A percentile compares a stretch with the other conserved stretches of the same genome.
Evolutionary conservation across 805 yeast genomes (phyloP).

Genomic region (Saturnispora dispora): DNA sequence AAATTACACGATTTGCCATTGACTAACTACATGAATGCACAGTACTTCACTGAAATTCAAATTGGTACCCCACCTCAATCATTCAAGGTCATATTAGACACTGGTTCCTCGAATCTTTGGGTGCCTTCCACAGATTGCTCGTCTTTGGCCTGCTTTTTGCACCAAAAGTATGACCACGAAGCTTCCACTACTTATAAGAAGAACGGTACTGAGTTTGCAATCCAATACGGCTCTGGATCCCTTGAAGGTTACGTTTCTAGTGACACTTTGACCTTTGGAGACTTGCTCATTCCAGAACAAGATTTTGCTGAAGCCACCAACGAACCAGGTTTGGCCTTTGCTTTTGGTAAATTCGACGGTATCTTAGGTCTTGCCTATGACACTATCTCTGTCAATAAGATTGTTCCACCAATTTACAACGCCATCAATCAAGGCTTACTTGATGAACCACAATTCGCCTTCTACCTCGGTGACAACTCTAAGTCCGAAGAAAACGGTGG

Average conservation of each 20-base stretch:
- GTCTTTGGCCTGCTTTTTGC: slow-evolving; percentile 92
- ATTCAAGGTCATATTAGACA: slow-evolving; percentile 90
- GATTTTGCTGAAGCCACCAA: slow-evolving; percentile 95
- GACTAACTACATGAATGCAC: slow-evolving; percentile 91
- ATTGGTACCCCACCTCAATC: slow-evolving; percentile 90
- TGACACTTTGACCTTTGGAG: slow-evolving; percentile 76
- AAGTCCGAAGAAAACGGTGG: slow-evolving; percentile 66
- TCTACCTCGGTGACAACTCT: slow-evolving; percentile 75
- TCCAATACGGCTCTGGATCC: slow-evolving; percentile 89
- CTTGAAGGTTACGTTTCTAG: slow-evolving; percentile 87
- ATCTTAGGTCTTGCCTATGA: slow-evolving; percentile 92
- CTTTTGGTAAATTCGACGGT: slow-evolving; percentile 98
- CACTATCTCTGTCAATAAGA: slow-evolving; percentile 77
- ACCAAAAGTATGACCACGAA: slow-evolving; percentile 80
- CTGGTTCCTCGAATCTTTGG: slow-evolving; percentile 97
- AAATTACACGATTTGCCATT: slow-evolving; percentile 70
- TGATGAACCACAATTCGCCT: slow-evolving; percentile 80
- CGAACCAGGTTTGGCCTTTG: slow-evolving; percentile 97
- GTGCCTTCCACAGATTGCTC: slow-evolving; percentile 85
- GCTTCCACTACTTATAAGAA: slow-evolving; percentile 75
- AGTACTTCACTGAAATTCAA: slow-evolving; percentile 85
- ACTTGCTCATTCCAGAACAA: slow-evolving; percentile 74
- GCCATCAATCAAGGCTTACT: slow-evolving; percentile 76
- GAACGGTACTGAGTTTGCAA: slow-evolving; percentile 79
- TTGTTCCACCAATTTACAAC: slow-evolving; percentile 90